These are phyloP conservation scores for Chalaropsis ovoidea DNA, from an alignment of 2,329 filamentous ascomycete species.

Conservation along the genomic window DNA sequence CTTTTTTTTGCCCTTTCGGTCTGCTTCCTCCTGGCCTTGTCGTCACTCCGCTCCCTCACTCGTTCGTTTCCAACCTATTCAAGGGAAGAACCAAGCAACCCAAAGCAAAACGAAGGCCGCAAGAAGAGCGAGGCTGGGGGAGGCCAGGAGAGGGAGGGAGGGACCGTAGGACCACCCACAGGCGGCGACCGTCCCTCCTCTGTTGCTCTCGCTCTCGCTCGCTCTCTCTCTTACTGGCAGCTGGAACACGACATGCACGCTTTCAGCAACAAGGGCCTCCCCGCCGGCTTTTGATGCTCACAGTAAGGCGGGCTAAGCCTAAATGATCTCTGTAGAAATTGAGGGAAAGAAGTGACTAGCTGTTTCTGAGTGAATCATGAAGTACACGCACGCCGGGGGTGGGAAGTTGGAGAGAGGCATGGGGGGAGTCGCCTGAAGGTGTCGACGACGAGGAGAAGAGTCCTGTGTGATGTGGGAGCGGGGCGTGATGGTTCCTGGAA, in stretches of 20 bases:
- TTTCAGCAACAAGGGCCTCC: conserved; percentile 11
- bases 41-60: background rate
- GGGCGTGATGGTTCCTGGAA: background rate
- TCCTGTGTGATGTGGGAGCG: background rate
- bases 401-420: background rate
- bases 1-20: background rate
- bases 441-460: background rate
- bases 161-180: background rate
- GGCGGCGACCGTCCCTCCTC: no score
- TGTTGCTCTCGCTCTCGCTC: background rate
- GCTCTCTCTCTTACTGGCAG: background rate
- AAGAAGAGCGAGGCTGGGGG: conserved; percentile 6
- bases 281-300: background rate
- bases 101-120: background rate
- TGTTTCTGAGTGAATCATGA: conserved; percentile 11
- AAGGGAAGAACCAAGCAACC: background rate
- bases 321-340: conserved; percentile 12
- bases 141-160: background rate
- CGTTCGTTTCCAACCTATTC: background rate
- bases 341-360: conserved; percentile 9
- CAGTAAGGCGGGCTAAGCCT: background rate
- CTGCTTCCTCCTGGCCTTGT: background rate
- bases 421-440: background rate
- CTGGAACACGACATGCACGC: background rate
- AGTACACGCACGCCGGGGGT: background rate